These are phyloP conservation scores for Salvia hispanica DNA, from an alignment of 257 asterid species.

Conservation along the genomic window DNA sequence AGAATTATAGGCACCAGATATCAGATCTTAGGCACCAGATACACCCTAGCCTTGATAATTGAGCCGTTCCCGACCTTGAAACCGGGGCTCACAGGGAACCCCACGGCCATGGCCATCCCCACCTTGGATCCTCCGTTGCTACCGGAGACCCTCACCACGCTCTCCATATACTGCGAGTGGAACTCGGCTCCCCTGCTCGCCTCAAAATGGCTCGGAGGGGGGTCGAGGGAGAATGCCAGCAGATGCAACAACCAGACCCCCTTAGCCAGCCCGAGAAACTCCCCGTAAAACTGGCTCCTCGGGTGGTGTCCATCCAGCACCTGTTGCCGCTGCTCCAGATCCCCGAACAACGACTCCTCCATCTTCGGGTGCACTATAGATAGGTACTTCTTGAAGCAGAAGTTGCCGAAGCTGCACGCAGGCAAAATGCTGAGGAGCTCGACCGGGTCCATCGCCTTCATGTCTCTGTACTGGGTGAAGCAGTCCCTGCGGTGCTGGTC, in stretches of 20 bases:
- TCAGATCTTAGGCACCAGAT: conserved; percentile 68
- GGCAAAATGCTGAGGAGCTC: conserved; percentile 90
- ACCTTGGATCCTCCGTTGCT: conserved; percentile 47
- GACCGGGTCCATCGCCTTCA: conserved; percentile 91
- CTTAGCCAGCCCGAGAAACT: conserved; percentile 78
- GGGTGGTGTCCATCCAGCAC: conserved; percentile 86
- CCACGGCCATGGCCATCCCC: conserved; percentile 67
- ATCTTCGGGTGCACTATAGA: conserved; percentile 89
- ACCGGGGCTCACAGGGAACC: conserved; percentile 91
- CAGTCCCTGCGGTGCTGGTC: conserved; percentile 88
- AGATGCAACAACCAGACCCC: conserved; percentile 92
- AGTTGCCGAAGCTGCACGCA: conserved; percentile 86
- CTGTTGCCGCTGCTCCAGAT: conserved; percentile 89
- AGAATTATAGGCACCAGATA: conserved; percentile 1
- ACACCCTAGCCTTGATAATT: conserved; percentile 77
- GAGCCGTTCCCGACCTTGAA: conserved; percentile 87
- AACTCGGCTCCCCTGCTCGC: conserved; percentile 86
- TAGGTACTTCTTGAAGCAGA: conserved; percentile 84
- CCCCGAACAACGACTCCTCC: conserved; percentile 97
- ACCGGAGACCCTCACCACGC: conserved; percentile 62
- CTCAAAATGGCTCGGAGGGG: conserved; percentile 91
- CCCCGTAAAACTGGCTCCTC: conserved; percentile 81
- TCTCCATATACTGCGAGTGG: conserved; percentile 90
- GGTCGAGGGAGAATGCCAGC: conserved; percentile 83
- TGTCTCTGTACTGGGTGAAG: conserved; percentile 85